These are phyloP conservation scores for Candida pseudoglaebosa DNA, from an alignment of 805 yeast genomes.

Conservation along the genomic window DNA sequence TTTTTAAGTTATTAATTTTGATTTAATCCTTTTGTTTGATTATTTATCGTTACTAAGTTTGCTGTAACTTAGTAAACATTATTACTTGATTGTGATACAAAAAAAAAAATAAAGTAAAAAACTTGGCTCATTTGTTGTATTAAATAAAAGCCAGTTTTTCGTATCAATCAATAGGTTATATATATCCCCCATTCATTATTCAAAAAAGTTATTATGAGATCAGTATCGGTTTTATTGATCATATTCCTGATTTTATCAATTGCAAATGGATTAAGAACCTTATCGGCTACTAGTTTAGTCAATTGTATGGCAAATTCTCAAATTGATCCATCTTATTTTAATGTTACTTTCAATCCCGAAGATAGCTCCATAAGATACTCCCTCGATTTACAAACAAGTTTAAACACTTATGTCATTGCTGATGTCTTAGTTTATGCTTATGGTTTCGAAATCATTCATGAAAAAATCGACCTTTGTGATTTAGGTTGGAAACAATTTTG, in stretches of 20 bases:
- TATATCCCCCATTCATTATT: too few relatives aligned
- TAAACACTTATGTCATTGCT: slow-evolving; percentile 65
- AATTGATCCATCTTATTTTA: slow-evolving; percentile 68
- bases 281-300: slow-evolving; percentile 71
- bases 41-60: too few relatives aligned
- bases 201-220: too few relatives aligned
- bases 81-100: too few relatives aligned
- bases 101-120: too few relatives aligned
- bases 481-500: slow-evolving; percentile 83
- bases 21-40: too few relatives aligned
- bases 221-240: too few relatives aligned
- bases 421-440: slow-evolving; percentile 76
- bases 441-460: slow-evolving; percentile 68
- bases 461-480: slow-evolving; percentile 58
- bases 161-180: too few relatives aligned
- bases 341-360: slow-evolving; percentile 73
- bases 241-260: slow-evolving; percentile 4
- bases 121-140: too few relatives aligned
- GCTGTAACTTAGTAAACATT: too few relatives aligned
- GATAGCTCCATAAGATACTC: slow-evolving; percentile 63
- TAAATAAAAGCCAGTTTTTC: too few relatives aligned
- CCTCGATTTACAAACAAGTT: slow-evolving; percentile 64
- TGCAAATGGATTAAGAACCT: slow-evolving; percentile 21
- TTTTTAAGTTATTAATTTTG: too few relatives aligned
- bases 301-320: slow-evolving; percentile 79